Conservation (phyloP, 495 filamentous ascomycete species). For the Entonaema liquescens region DNA sequence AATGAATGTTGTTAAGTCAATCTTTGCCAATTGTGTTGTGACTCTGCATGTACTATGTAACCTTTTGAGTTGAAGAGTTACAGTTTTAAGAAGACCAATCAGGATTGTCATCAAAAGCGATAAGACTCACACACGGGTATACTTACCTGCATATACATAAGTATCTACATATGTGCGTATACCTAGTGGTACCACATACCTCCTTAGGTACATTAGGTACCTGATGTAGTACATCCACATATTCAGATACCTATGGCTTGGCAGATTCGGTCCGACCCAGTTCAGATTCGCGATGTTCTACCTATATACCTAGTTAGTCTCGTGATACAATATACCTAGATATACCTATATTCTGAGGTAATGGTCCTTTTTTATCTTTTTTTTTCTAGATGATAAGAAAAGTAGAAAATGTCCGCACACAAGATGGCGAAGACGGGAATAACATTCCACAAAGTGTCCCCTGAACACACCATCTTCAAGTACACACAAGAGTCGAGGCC, state of each 20-base stretch:
- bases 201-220: too few relatives aligned
- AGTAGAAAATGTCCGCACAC: neutral
- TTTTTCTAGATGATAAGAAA: neutral
- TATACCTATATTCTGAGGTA: neutral
- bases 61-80: neutral
- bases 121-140: neutral
- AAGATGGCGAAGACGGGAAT: neutral
- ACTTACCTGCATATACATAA: neutral
- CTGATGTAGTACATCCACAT: too few relatives aligned
- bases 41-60: neutral
- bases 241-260: too few relatives aligned
- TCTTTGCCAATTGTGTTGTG: neutral
- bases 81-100: neutral
- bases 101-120: neutral
- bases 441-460: neutral
- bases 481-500: constrained; percentile 23
- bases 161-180: neutral
- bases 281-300: neutral
- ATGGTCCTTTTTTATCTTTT: neutral
- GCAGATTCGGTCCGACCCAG: constrained; percentile 37
- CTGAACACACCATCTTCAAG: constrained; percentile 2
- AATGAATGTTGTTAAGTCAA: neutral
- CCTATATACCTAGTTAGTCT: neutral
- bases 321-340: neutral
- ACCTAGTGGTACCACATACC: too few relatives aligned